Conservation (phyloP, 768 basidiomycete genomes). For the Tulasnella sp. region DNA sequence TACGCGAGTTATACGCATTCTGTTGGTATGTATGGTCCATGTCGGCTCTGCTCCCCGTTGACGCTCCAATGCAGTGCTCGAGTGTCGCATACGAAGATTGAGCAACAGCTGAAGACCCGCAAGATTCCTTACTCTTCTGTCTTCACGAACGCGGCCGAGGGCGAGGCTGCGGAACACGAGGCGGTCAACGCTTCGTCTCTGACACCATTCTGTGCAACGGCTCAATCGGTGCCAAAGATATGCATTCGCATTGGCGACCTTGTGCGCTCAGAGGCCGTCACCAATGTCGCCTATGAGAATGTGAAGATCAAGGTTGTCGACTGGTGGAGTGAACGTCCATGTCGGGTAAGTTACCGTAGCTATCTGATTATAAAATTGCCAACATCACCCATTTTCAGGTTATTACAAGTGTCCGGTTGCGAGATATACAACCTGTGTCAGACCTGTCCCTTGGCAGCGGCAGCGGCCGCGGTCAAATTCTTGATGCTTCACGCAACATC, state of each 20-base stretch:
- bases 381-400: slow-evolving; percentile 35
- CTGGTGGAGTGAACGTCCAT: slow-evolving; percentile 80
- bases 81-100: slow-evolving; percentile 80
- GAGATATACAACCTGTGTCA: slow-evolving; percentile 70
- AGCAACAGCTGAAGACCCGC: slow-evolving; percentile 72
- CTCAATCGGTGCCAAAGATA: slow-evolving; percentile 67
- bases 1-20: slow-evolving; percentile 73
- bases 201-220: slow-evolving; percentile 48
- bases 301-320: slow-evolving; percentile 35
- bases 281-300: slow-evolving; percentile 13
- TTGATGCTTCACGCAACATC: slow-evolving; percentile 76
- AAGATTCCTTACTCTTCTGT: slow-evolving; percentile 68
- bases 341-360: slow-evolving; percentile 30
- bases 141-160: slow-evolving; percentile 33
- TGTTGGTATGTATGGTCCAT: slow-evolving; percentile 48
- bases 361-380: slow-evolving; percentile 12
- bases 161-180: slow-evolving; percentile 4
- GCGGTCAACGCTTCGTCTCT: not conserved
- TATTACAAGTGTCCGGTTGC: slow-evolving; percentile 80
- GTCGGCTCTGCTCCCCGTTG: not conserved
- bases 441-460: not conserved
- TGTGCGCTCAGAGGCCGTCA: slow-evolving; percentile 33
- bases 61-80: slow-evolving; percentile 47
- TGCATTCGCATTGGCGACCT: slow-evolving; percentile 75
- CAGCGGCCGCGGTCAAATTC: slow-evolving; percentile 30